Evolutionary conservation across 1,284 basidiomycete species (phyloP), one percentile per base, ranked within the genome.

Genomic region (Polyporus tsugae): DNA sequence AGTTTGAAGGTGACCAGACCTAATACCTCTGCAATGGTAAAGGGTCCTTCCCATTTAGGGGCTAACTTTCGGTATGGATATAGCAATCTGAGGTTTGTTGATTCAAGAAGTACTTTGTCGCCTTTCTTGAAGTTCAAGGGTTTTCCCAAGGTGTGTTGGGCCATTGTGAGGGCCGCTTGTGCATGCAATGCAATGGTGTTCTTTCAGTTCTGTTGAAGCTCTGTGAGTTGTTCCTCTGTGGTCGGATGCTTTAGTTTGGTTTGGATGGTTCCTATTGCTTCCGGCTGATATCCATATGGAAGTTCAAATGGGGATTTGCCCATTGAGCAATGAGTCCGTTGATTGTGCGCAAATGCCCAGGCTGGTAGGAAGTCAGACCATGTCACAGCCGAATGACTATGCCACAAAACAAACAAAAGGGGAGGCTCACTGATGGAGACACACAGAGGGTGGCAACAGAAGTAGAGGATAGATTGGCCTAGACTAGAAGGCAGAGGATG

Each of bases 51-150:
- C 36, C 42, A 22, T 49, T 65, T 65, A 9, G 63, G 63, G 4
- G 57, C 42, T 22, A 65, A 41, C 35, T 65, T 65, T 15, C 63
- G 29, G 17, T 22, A 38, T 33, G 62, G 46, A 19, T 60, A 57
- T n/a, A 49, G 58, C 3, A 68, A 39, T 36, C 17, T 19, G 10
- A 68, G 36, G 60, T 68, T 65, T n/a, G 35, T 64, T n/a, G 44
- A 22, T 6, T 65, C 60, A 1, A 68, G 55, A 33, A 63, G 53
- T 19, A 68, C 67, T 35, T 57, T 60, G 10, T 68, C 53, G 29
- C 67, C 67, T 41, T 64, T 52, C 33, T 62, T 62, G 22, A 68
- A 53, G 19, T 19, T 6, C 25, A 11, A 0, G 29, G 19, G 17
- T 29, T 19, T 41, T 7, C 39, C 39, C 58, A 17, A 9, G 17